A percentile compares a stretch with the other conserved stretches of the same genome.
phyloP scores from a whole-genome alignment of 2,329 filamentous ascomycete genomes.

The Aureobasidium sp. region DNA sequence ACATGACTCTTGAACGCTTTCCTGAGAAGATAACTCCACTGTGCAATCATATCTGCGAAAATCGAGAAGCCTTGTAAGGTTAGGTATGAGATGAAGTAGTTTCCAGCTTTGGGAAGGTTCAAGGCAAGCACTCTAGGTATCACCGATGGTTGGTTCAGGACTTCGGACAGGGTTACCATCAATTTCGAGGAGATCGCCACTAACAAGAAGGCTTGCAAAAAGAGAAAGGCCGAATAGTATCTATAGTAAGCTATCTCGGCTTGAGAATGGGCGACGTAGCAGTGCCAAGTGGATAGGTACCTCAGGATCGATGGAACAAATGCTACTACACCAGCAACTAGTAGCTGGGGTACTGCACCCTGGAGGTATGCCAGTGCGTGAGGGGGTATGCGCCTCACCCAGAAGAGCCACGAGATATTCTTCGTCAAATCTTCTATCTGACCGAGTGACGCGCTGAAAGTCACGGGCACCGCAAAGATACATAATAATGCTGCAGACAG shows the following conservation, averaged over 20 bases:
- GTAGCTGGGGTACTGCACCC: background rate
- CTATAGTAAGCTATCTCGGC: background rate
- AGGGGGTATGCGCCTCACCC: background rate
- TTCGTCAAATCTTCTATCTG: background rate
- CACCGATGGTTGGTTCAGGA: background rate
- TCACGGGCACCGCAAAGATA: background rate
- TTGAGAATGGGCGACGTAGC: background rate
- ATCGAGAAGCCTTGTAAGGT: background rate
- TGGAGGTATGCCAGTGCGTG: background rate
- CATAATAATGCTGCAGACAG: background rate
- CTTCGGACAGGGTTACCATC: background rate
- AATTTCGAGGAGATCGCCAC: background rate
- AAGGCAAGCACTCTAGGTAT: background rate
- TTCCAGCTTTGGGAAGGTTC: background rate
- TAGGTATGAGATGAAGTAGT: background rate
- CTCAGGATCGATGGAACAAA: background rate
- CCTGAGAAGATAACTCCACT: background rate
- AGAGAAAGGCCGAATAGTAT: slow-evolving; percentile 1
- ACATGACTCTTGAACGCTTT: background rate
- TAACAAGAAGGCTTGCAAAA: background rate
- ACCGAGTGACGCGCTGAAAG: background rate
- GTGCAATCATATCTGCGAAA: background rate
- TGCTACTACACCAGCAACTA: background rate
- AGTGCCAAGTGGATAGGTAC: background rate
- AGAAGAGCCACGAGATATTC: background rate